These are phyloP conservation scores for Delonix regia DNA, from an alignment of 306 rosid genomes.

Conservation along the genomic window DNA sequence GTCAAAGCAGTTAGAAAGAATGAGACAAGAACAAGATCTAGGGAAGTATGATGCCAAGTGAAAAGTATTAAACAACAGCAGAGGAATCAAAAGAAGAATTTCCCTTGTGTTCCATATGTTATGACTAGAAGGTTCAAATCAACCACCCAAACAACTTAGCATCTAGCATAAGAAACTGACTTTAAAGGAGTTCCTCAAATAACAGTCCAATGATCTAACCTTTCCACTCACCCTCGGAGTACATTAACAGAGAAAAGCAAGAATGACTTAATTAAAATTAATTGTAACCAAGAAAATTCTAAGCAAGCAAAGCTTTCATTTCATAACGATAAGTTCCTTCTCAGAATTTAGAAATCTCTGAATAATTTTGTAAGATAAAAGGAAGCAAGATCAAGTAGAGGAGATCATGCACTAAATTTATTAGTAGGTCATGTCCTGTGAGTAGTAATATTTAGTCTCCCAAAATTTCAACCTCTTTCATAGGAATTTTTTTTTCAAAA, in stretches of 20 bases:
- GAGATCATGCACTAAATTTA: not conserved
- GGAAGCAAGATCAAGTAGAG: not conserved
- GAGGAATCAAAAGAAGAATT: not conserved
- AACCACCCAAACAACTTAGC: not conserved
- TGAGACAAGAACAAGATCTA: not conserved
- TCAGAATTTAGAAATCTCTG: not conserved
- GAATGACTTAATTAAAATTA: constrained; percentile 1
- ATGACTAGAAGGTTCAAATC: not conserved
- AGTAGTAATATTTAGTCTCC: not conserved
- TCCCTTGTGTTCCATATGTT: not conserved
- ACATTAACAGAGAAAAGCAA: constrained; percentile 4
- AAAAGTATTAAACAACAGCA: not conserved
- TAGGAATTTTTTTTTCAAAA: not conserved
- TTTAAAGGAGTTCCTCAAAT: constrained; percentile 1
- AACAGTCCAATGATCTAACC: not conserved
- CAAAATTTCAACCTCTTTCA: not conserved
- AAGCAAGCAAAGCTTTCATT: constrained; percentile 12
- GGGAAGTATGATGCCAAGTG: not conserved
- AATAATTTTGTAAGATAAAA: not conserved
- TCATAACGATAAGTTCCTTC: not conserved
- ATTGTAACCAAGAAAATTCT: not conserved
- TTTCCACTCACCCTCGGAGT: not conserved
- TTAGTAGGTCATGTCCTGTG: not conserved
- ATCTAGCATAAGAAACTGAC: not conserved
- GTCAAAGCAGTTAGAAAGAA: not conserved